Conservation (phyloP, 225 moss, liverwort and hornwort genomes). For the Anthoceros angustus region DNA sequence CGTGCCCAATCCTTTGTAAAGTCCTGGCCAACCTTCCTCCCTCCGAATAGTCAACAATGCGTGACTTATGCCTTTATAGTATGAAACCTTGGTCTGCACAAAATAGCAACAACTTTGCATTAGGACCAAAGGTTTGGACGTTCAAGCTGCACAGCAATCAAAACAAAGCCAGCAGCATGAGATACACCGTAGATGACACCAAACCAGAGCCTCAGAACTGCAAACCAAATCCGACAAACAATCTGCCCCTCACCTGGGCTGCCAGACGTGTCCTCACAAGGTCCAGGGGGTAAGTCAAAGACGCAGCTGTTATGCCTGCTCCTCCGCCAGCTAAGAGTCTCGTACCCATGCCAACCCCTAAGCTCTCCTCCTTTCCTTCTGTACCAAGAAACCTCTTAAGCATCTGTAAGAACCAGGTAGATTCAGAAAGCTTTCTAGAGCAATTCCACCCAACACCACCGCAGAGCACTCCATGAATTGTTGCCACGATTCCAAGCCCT, state of each 20-base stretch:
- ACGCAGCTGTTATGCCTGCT: constrained; percentile 87
- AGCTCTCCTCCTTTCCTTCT: constrained; percentile 76
- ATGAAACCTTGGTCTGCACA: constrained; percentile 79
- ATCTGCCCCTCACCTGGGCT: constrained; percentile 43
- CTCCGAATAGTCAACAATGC: constrained; percentile 55
- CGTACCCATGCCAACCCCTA: constrained; percentile 88
- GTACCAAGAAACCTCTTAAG: constrained; percentile 66
- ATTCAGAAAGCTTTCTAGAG: neutral
- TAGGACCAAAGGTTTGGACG: too few species aligned
- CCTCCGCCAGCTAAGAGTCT: constrained; percentile 90
- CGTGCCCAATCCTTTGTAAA: constrained; percentile 92
- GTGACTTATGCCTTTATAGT: constrained; percentile 85
- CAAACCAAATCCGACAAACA: neutral
- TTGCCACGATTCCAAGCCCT: constrained; percentile 7
- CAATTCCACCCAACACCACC: neutral
- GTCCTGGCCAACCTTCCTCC: constrained; percentile 67
- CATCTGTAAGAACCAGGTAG: constrained; percentile 31
- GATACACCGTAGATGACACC: neutral
- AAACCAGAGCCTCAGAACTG: neutral
- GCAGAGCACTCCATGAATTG: too few species aligned
- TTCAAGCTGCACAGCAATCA: too few species aligned
- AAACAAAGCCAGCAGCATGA: too few species aligned
- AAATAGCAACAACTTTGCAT: neutral
- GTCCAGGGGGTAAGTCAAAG: constrained; percentile 91
- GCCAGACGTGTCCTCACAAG: constrained; percentile 92